A percentile compares a stretch with the other conserved stretches of the same genome.
Evolutionary conservation across 495 filamentous ascomycete species (phyloP).

Genomic region (Lepraria neglecta): DNA sequence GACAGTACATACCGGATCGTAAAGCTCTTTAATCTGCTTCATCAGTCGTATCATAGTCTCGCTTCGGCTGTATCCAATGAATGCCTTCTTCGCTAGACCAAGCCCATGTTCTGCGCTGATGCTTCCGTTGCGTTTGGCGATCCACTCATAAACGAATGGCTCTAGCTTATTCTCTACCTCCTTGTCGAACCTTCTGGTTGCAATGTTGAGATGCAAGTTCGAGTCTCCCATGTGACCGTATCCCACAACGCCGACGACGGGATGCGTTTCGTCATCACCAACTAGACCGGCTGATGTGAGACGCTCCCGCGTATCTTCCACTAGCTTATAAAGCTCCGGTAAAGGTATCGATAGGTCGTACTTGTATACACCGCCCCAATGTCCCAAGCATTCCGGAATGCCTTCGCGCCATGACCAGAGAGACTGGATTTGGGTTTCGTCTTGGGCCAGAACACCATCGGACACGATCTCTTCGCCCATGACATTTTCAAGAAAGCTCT

Average conservation of each 20-base stretch:
- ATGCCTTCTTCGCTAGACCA: constrained; percentile 89
- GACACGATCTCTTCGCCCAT: constrained; percentile 76
- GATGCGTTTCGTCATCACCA: constrained; percentile 67
- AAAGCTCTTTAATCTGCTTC: constrained; percentile 86
- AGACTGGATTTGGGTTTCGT: constrained; percentile 78
- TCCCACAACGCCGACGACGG: constrained; percentile 83
- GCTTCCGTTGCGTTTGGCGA: constrained; percentile 73
- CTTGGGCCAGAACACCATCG: constrained; percentile 85
- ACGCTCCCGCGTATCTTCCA: constrained; percentile 70
- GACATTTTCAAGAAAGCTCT: constrained; percentile 79
- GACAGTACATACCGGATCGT: constrained; percentile 71
- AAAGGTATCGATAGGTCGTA: constrained; percentile 96
- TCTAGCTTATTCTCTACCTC: constrained; percentile 83
- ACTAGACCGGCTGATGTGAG: constrained; percentile 68
- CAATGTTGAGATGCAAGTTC: constrained; percentile 88
- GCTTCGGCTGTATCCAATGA: constrained; percentile 84
- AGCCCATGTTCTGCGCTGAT: constrained; percentile 96
- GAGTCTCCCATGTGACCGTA: constrained; percentile 98
- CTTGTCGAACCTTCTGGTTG: constrained; percentile 75
- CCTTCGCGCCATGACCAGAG: constrained; percentile 94
- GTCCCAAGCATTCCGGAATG: constrained; percentile 77
- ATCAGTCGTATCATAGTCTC: constrained; percentile 81
- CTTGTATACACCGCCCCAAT: constrained; percentile 95
- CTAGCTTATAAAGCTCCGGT: constrained; percentile 76
- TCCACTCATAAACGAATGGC: constrained; percentile 97